Conservation (phyloP, 345 rosid genomes). For the Lepidium aucheri region DNA sequence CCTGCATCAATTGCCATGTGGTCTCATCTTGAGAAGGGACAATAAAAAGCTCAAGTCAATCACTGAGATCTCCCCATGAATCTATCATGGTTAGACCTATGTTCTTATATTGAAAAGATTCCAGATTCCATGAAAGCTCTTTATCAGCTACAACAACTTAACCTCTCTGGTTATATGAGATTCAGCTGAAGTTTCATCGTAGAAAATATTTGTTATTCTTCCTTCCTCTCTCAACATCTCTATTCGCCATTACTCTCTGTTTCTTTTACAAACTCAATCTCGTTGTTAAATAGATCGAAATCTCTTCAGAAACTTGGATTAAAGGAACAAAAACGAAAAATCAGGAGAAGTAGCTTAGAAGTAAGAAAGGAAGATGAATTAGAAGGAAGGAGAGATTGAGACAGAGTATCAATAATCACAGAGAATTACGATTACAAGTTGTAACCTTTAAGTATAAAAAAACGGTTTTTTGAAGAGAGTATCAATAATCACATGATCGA, state of each 20-base stretch:
- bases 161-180: too few relatives aligned
- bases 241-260: constrained; percentile 37
- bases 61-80: not conserved
- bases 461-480: not conserved
- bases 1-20: not conserved
- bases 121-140: not conserved
- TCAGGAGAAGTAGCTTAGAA: constrained; percentile 28
- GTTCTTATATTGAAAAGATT: not conserved
- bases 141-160: too few relatives aligned
- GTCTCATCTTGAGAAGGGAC: not conserved
- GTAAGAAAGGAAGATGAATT: constrained; percentile 6
- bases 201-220: constrained; percentile 30
- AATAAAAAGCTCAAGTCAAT: not conserved
- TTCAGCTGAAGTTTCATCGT: constrained; percentile 35
- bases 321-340: constrained; percentile 14
- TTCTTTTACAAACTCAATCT: not conserved
- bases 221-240: constrained; percentile 62
- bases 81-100: not conserved
- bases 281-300: not conserved
- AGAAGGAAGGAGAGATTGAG: constrained; percentile 17
- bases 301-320: constrained; percentile 1
- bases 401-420: constrained; percentile 26
- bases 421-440: constrained; percentile 16
- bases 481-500: too few relatives aligned
- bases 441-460: not conserved